phyloP scores from a whole-genome alignment of 768 basidiomycete genomes.

The Collybia nuda region DNA sequence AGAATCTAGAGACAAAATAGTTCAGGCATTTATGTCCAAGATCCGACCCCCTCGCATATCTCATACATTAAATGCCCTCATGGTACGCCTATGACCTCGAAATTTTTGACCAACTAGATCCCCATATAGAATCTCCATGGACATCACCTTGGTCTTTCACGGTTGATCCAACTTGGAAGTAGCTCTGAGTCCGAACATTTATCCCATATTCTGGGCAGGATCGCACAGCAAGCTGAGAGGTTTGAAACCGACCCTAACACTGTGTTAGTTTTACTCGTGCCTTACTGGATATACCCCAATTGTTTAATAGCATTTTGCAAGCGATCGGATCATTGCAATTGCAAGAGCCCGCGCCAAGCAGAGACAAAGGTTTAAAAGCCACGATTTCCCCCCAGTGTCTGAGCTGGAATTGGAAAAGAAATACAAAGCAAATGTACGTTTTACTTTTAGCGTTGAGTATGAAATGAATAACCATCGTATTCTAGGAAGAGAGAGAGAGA shows the following conservation, averaged over 20 bases:
- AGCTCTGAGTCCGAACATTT: background rate
- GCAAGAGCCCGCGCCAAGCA: background rate
- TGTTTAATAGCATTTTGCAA: background rate
- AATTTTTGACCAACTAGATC: too few relatives aligned
- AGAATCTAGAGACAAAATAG: too few relatives aligned
- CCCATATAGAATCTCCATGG: conserved; percentile 17
- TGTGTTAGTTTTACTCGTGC: background rate
- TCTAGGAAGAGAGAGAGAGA: conserved; percentile 10
- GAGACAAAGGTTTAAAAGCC: background rate
- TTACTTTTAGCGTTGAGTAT: background rate
- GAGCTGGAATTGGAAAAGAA: background rate
- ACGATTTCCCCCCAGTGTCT: background rate
- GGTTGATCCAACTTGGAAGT: conserved; percentile 3
- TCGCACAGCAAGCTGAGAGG: background rate
- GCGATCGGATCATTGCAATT: background rate
- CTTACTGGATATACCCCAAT: background rate
- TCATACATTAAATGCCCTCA: conserved; percentile 18
- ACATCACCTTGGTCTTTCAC: conserved; percentile 17
- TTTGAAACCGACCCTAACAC: background rate
- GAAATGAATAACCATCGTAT: conserved; percentile 1
- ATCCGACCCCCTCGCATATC: background rate
- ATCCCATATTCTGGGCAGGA: background rate
- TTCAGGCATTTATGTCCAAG: too few relatives aligned
- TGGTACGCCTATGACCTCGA: conserved; percentile 16
- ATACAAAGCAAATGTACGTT: background rate